Evolutionary conservation across 352 stramenopile species (phyloP), one percentile per base, ranked within the genome.

Genomic region (Pythium insidiosum): DNA sequence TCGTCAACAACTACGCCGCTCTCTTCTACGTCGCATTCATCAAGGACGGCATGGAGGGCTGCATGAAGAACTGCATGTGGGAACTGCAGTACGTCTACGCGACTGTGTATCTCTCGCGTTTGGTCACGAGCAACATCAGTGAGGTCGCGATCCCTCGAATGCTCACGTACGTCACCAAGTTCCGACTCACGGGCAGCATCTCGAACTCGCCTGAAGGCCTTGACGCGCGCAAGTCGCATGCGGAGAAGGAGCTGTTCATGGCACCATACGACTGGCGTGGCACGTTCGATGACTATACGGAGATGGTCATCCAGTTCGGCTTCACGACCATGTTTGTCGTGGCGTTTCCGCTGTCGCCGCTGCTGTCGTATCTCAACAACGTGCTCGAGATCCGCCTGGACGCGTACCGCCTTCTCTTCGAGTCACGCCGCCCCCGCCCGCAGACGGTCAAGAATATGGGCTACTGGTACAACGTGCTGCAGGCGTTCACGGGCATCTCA

Each of bases 1-100:
- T 95, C 31, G 94, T 97, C 56, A 95, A 98, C 73, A 94, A 94
- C 52, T 98, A 97, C 66, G 69, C 94, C n/a, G 78, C 76, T 41
- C 59, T 97, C 33, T 96, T 97, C 58, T 98, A 97, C 63, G 73
- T 97, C 15, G 88, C 89, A 24, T 95, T 97, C 54, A 70, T 97
- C 40, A 95, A 97, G 53, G 59, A 82, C 36, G 77, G 61, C 19
- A 67, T 94, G 19, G 71, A 88, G 58, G 73, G 65, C 1, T 84
- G 79, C 40, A 56, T 72, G 26, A 46, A 75, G 29, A 82, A 62
- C 51, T 96, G 86, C 77, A 88, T 94, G 62, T 76, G 72, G 45
- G 80, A 95, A 53, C 67, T 98, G 19, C 71, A 93, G 50, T 86
- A 84, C 46, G 91, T 95, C 56, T 73, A 97, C 28, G 67, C 95